Evolutionary conservation across 2,329 filamentous ascomycete genomes (phyloP).

Genomic region (Eutypa lata): DNA sequence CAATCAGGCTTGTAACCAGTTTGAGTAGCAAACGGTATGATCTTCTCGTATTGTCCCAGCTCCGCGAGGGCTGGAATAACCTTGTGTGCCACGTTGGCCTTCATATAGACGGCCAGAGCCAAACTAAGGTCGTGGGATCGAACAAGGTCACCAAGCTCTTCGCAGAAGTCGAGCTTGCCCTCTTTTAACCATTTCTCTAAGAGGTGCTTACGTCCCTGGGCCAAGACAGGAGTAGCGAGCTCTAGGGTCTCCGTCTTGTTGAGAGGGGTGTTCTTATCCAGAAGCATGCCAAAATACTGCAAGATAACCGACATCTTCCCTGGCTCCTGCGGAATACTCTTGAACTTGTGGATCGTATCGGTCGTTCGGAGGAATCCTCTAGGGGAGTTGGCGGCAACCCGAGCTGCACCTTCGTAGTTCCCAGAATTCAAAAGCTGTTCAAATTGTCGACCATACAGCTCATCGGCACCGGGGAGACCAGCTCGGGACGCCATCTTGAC

Average conservation of each 20-base stretch:
- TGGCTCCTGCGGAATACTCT: constrained; percentile 74
- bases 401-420: constrained; percentile 84
- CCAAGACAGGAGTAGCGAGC: constrained; percentile 85
- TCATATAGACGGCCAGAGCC: constrained; percentile 84
- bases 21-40: constrained; percentile 84
- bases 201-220: constrained; percentile 91
- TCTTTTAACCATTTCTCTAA: constrained; percentile 98
- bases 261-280: constrained; percentile 83
- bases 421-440: constrained; percentile 79
- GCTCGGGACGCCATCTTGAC: constrained; percentile 95
- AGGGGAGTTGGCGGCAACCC: constrained; percentile 94
- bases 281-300: constrained; percentile 95
- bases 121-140: constrained; percentile 85
- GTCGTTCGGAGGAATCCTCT: constrained; percentile 91
- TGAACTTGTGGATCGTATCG: constrained; percentile 95
- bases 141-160: constrained; percentile 93
- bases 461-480: constrained; percentile 89
- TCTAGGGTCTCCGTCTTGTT: constrained; percentile 95
- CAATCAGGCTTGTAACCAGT: constrained; percentile 93
- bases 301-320: constrained; percentile 91
- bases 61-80: constrained; percentile 94
- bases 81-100: constrained; percentile 88
- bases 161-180: constrained; percentile 92
- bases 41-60: constrained; percentile 95
- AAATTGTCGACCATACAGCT: constrained; percentile 89